phyloP scores from a whole-genome alignment of 2,329 filamentous ascomycete genomes.

The Alternaria novae-zelandiae region DNA sequence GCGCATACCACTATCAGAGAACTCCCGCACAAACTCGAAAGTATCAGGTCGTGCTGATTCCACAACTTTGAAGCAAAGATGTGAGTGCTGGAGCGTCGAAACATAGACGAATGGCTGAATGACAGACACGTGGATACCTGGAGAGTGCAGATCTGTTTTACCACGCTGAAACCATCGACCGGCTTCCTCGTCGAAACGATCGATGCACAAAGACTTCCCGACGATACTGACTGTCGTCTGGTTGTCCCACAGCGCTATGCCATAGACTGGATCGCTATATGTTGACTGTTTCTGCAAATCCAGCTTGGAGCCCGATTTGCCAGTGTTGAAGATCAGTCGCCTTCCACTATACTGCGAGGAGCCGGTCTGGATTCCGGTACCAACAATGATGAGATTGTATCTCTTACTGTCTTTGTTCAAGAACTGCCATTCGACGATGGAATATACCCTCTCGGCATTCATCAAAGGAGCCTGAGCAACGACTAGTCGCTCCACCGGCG shows the following conservation, averaged over 20 bases:
- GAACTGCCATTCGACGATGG: constrained; percentile 69
- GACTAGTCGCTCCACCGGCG: constrained; percentile 47
- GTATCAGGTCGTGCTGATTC: constrained; percentile 36
- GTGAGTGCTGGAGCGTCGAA: constrained; percentile 61
- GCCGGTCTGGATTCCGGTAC: constrained; percentile 49
- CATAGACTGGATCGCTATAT: constrained; percentile 39
- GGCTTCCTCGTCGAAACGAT: constrained; percentile 32
- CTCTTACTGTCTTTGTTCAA: constrained; percentile 59
- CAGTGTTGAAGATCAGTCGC: constrained; percentile 37
- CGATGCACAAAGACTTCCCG: constrained; percentile 36
- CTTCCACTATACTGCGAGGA: constrained; percentile 34
- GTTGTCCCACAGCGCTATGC: constrained; percentile 36
- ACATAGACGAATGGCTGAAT: constrained; percentile 58
- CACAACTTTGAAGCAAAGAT: constrained; percentile 56
- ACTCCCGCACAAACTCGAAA: constrained; percentile 30
- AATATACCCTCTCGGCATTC: constrained; percentile 64
- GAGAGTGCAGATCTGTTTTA: constrained; percentile 54
- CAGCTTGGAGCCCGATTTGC: constrained; percentile 56
- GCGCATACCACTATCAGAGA: constrained; percentile 40
- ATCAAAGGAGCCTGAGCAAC: constrained; percentile 64
- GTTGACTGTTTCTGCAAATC: constrained; percentile 53
- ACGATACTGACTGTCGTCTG: constrained; percentile 32
- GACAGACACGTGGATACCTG: constrained; percentile 58
- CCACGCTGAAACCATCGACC: constrained; percentile 51
- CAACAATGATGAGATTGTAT: constrained; percentile 69